These are phyloP conservation scores for Aspergillus latus DNA, from an alignment of 2,329 filamentous ascomycete genomes.

Conservation along the genomic window DNA sequence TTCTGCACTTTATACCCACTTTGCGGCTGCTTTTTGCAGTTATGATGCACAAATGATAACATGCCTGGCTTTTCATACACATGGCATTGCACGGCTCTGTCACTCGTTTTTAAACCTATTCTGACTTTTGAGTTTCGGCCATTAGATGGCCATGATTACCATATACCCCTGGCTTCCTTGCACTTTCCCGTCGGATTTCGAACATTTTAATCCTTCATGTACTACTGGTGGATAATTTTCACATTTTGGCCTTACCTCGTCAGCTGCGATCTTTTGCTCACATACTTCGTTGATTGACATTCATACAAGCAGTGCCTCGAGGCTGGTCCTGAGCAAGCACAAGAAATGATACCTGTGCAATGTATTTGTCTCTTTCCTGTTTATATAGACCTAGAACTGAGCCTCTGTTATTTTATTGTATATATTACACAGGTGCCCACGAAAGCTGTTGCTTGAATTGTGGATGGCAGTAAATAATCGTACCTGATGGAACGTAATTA, in stretches of 20 bases:
- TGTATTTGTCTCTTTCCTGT: slow-evolving; percentile 8
- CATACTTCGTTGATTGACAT: background rate
- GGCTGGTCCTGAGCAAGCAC: slow-evolving; percentile 18
- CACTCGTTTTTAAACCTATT: slow-evolving; percentile 8
- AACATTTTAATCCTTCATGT: slow-evolving; percentile 6
- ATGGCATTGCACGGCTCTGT: background rate
- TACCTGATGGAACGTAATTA: too few relatives aligned
- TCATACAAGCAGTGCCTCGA: slow-evolving; percentile 1
- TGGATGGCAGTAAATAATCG: background rate
- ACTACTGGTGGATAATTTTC: background rate
- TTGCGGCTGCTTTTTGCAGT: slow-evolving; percentile 19
- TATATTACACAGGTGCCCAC: background rate
- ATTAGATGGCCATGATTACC: background rate
- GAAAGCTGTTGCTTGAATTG: background rate
- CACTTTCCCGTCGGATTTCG: slow-evolving; percentile 14
- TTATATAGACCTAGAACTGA: slow-evolving; percentile 15
- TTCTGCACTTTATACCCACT: slow-evolving; percentile 20
- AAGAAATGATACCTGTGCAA: slow-evolving; percentile 12
- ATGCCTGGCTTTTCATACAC: background rate
- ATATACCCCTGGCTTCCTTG: slow-evolving; percentile 14
- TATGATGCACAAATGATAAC: slow-evolving; percentile 16
- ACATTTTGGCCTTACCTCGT: background rate
- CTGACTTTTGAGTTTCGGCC: background rate
- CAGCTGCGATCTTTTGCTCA: too few relatives aligned
- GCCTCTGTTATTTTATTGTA: slow-evolving; percentile 4